These are phyloP conservation scores for Ganoderma sinense DNA, from an alignment of 1,284 basidiomycete genomes.

Conservation along the genomic window DNA sequence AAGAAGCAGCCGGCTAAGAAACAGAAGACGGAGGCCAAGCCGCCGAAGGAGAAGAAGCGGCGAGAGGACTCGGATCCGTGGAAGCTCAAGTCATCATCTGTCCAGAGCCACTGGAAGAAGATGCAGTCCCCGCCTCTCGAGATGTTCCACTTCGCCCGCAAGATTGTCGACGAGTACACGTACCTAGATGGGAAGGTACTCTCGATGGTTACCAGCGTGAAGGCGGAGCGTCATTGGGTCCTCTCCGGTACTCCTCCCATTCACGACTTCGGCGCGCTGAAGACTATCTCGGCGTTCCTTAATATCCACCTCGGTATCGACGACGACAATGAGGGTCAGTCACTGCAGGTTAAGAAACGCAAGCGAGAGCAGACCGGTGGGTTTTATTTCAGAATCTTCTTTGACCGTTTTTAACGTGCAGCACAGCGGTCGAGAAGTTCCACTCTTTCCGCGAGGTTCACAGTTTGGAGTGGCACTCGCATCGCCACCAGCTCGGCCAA, in stretches of 20 bases:
- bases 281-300: constrained; percentile 90
- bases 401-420: not conserved
- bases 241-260: constrained; percentile 96
- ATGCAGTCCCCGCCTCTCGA: constrained; percentile 88
- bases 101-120: constrained; percentile 78
- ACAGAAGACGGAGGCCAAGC: constrained; percentile 55
- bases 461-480: constrained; percentile 90
- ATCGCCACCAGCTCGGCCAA: constrained; percentile 87
- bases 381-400: constrained; percentile 30
- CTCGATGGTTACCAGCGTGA: constrained; percentile 79
- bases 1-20: constrained; percentile 49
- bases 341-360: constrained; percentile 79
- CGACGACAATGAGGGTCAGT: constrained; percentile 86
- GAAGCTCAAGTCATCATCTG: constrained; percentile 72
- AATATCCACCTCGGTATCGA: constrained; percentile 89
- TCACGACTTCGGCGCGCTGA: constrained; percentile 89
- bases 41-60: constrained; percentile 65
- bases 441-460: constrained; percentile 97
- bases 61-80: constrained; percentile 82
- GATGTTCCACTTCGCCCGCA: constrained; percentile 90
- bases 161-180: constrained; percentile 95
- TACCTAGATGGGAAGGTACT: constrained; percentile 87
- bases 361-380: constrained; percentile 85
- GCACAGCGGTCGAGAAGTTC: constrained; percentile 88
- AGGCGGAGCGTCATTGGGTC: constrained; percentile 89